These are phyloP conservation scores for Backusella morwellensis DNA, from an alignment of 192 early-diverging fungal species.

Conservation along the genomic window DNA sequence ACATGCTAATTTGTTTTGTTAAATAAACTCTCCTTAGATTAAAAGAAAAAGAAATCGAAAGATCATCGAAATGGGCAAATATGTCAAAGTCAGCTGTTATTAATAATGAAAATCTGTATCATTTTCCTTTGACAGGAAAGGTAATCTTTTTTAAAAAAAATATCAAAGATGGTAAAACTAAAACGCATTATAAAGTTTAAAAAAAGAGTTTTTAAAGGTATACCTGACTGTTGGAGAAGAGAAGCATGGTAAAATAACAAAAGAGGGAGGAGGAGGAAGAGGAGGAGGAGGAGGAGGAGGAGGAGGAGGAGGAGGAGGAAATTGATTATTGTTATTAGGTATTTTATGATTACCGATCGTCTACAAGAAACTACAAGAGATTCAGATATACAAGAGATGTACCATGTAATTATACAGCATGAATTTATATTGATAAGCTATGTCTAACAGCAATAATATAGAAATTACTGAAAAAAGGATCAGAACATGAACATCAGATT, in stretches of 20 bases:
- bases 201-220: slow-evolving; percentile 50
- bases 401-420: background rate
- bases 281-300: background rate
- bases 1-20: background rate
- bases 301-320: background rate
- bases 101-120: slow-evolving; percentile 19
- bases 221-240: slow-evolving; percentile 56
- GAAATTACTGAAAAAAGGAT: slow-evolving; percentile 31
- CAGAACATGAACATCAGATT: slow-evolving; percentile 52
- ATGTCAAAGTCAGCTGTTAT: slow-evolving; percentile 21
- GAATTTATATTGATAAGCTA: background rate
- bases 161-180: no score
- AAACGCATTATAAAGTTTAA: slow-evolving; percentile 37
- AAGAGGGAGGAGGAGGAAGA: background rate
- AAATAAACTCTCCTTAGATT: background rate
- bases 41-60: slow-evolving; percentile 28
- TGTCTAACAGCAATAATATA: background rate
- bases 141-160: background rate
- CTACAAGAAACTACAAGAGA: slow-evolving; percentile 15
- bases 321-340: slow-evolving; percentile 15
- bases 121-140: slow-evolving; percentile 27
- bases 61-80: slow-evolving; percentile 34
- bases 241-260: slow-evolving; percentile 47
- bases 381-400: slow-evolving; percentile 12
- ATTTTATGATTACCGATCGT: slow-evolving; percentile 33